These are phyloP conservation scores for Aspergillus sp. DNA, from an alignment of 2,329 filamentous ascomycete species.

Conservation along the genomic window DNA sequence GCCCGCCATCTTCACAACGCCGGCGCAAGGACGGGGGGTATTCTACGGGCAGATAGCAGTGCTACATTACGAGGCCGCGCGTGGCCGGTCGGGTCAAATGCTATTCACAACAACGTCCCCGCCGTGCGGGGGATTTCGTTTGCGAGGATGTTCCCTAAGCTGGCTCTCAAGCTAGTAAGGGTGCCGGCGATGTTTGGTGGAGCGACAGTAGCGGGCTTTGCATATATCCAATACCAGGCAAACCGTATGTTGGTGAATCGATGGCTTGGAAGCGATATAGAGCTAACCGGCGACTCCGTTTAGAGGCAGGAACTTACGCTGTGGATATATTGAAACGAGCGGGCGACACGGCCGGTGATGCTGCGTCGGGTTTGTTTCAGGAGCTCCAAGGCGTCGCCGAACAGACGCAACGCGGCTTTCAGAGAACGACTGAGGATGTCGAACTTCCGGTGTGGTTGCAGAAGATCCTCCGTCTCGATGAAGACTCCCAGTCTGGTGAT, in stretches of 20 bases:
- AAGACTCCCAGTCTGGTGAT: slow-evolving; percentile 46
- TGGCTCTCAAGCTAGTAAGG: slow-evolving; percentile 80
- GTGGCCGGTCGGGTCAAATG: slow-evolving; percentile 68
- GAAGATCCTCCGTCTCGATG: slow-evolving; percentile 56
- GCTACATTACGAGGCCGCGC: slow-evolving; percentile 54
- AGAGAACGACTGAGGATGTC: slow-evolving; percentile 68
- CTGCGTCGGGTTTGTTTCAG: slow-evolving; percentile 61
- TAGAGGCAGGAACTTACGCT: slow-evolving; percentile 67
- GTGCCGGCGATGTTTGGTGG: slow-evolving; percentile 88
- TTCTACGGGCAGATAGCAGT: slow-evolving; percentile 57
- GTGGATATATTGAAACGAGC: slow-evolving; percentile 66
- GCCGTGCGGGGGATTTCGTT: slow-evolving; percentile 58
- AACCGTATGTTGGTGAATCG: slow-evolving; percentile 52
- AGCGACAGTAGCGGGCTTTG: slow-evolving; percentile 72
- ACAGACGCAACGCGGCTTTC: slow-evolving; percentile 72
- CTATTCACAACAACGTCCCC: slow-evolving; percentile 66
- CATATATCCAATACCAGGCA: slow-evolving; percentile 94
- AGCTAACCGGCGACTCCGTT: not conserved
- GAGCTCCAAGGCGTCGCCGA: slow-evolving; percentile 65
- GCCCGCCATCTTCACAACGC: slow-evolving; percentile 56
- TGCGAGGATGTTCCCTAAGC: slow-evolving; percentile 63
- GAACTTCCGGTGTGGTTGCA: slow-evolving; percentile 71
- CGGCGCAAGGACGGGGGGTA: slow-evolving; percentile 55
- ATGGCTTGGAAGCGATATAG: not conserved
- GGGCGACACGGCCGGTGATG: slow-evolving; percentile 58